These are phyloP conservation scores for Arthrobotrys sinensis DNA, from an alignment of 2,329 filamentous ascomycete species.

Conservation along the genomic window DNA sequence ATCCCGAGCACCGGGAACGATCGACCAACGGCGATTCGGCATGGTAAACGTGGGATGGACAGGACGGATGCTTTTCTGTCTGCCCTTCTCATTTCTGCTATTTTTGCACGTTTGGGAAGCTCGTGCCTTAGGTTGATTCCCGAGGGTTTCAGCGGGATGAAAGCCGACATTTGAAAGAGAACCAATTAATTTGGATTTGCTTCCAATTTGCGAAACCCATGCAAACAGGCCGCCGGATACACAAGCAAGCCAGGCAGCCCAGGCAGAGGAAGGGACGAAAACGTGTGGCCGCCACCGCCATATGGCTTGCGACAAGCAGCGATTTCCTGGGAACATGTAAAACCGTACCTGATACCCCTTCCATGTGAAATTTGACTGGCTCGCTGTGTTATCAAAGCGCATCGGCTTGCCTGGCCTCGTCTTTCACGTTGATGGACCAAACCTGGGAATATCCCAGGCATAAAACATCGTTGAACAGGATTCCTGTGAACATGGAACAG, in stretches of 20 bases:
- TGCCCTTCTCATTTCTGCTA: constrained; percentile 20
- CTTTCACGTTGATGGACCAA: constrained; percentile 18
- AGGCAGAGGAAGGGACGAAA: constrained; percentile 6
- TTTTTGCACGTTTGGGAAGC: constrained; percentile 28
- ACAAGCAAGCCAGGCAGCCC: constrained; percentile 28
- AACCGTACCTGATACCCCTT: constrained; percentile 11
- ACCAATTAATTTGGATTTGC: constrained; percentile 17
- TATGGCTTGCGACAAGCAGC: constrained; percentile 36
- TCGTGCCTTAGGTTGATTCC: constrained; percentile 30
- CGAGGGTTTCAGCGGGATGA: constrained; percentile 38
- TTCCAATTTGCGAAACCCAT: constrained; percentile 29
- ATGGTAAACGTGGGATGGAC: constrained; percentile 43
- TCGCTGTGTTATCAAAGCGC: constrained; percentile 31
- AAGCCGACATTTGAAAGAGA: constrained; percentile 16
- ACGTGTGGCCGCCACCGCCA: constrained; percentile 53
- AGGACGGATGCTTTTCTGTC: constrained; percentile 1
- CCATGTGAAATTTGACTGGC: constrained; percentile 21
- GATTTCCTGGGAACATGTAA: constrained; percentile 40
- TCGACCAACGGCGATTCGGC: constrained; percentile 30
- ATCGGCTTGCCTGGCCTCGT: constrained; percentile 34
- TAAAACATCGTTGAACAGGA: constrained; percentile 20
- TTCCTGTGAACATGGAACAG: constrained; percentile 27
- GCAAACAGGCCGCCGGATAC: constrained; percentile 22
- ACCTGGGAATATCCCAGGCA: constrained; percentile 31
- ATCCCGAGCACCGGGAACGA: constrained; percentile 42